Base-by-base conservation (phyloP, 2,329 filamentous ascomycete genomes). In the Podosphaera leucotricha region DNA sequence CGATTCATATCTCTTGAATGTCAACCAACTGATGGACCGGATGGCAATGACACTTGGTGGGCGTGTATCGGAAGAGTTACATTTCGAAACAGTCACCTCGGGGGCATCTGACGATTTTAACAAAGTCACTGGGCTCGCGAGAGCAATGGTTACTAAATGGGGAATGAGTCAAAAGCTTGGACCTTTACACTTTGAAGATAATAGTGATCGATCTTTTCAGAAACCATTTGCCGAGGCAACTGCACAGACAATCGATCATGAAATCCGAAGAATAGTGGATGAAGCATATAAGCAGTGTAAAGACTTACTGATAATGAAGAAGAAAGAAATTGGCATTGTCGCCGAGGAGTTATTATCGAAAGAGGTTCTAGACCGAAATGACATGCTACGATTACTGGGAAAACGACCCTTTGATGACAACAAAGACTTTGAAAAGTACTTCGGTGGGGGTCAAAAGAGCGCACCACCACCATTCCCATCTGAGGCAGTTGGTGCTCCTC, bases 41-140 rank as follows among this genome's bases (percentile, higher is more conserved):
- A 98, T 98, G 90, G 90, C 90, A 50, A 98, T 98, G 90, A 94
- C 87, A 2, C 77, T 98, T 45, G 90, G 86, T 53, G 90, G 90
- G 1, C 84, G 90, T 51, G 81, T 98, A 20, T 90, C 80, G 18
- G 90, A 98, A 64, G 90, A 98, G 62, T 66, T 98, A 6, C 87
- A 98, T 64, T 98, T 98, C 63, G 79, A 90, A 28, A 92, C 85
- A 0, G 90, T 98, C 18, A 98, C 90, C 1, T 90, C 82, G 40
- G 90, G 90, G 46, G 90, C 87, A 18, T 86, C 78, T 44, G 90
- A 95, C 60, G 90, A 98, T 60, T 98, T 98, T 72, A 87, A 90
- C 64, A 98, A 98, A 65, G 90, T 95, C 36, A 94, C 90, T 2
- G 74, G 77, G 46, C 87, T 94, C 80, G 92, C 90, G 2, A 92